phyloP scores from a whole-genome alignment of 1,139 yeast genomes.

The Candida smagusa region DNA sequence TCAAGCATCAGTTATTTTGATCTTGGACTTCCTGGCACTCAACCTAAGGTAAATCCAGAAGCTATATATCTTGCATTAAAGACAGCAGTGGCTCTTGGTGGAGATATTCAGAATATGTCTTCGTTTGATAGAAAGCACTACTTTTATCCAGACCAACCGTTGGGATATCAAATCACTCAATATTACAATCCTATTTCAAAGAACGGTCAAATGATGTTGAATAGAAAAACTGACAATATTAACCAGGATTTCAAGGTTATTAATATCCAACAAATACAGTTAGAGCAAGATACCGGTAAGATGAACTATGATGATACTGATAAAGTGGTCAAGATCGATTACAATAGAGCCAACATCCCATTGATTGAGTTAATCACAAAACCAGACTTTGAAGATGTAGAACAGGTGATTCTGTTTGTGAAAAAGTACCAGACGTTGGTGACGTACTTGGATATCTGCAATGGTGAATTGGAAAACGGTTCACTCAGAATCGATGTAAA shows the following conservation, averaged over 20 bases:
- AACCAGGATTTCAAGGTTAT: constrained; percentile 38
- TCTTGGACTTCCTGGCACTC: constrained; percentile 89
- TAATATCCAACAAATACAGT: constrained; percentile 69
- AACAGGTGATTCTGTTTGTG: constrained; percentile 74
- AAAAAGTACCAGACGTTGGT: constrained; percentile 76
- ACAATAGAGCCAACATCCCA: constrained; percentile 83
- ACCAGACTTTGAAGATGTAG: constrained; percentile 73
- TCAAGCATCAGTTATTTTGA: constrained; percentile 75
- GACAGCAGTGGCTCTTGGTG: constrained; percentile 69
- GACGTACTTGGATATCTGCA: constrained; percentile 65
- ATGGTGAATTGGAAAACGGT: constrained; percentile 92
- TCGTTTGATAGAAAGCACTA: constrained; percentile 92
- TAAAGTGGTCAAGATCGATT: constrained; percentile 57
- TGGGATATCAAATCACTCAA: constrained; percentile 95
- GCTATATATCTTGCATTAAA: constrained; percentile 69
- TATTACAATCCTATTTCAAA: constrained; percentile 76
- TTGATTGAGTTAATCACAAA: constrained; percentile 86
- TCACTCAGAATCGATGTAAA: constrained; percentile 95
- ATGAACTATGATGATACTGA: constrained; percentile 53
- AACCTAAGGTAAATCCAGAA: constrained; percentile 76
- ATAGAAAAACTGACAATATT: constrained; percentile 52
- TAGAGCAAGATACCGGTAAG: constrained; percentile 95
- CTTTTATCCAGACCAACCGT: constrained; percentile 94
- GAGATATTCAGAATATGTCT: constrained; percentile 54
- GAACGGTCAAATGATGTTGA: constrained; percentile 55